Conservation (phyloP, 352 stramenopile species). For the Globisporangium iwayamae region DNA sequence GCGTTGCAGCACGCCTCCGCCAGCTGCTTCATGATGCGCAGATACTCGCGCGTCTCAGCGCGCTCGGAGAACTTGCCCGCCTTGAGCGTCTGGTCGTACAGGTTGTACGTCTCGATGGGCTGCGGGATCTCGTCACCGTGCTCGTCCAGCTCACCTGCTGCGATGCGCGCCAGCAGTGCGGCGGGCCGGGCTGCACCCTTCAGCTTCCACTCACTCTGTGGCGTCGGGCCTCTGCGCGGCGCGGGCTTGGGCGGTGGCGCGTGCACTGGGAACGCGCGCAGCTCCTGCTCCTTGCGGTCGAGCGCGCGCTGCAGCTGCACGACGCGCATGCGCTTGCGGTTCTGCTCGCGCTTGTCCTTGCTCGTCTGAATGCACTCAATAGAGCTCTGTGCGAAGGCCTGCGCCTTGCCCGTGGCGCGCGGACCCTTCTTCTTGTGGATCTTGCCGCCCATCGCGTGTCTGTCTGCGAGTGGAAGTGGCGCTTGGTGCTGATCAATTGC, state of each 20-base stretch:
- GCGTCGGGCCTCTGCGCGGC: slow-evolving; percentile 51
- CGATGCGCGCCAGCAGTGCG: slow-evolving; percentile 71
- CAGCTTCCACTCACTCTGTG: slow-evolving; percentile 71
- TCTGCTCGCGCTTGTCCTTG: slow-evolving; percentile 63
- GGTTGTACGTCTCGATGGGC: slow-evolving; percentile 72
- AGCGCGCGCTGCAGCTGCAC: slow-evolving; percentile 76
- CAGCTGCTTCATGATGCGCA: slow-evolving; percentile 70
- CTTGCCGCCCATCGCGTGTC: slow-evolving; percentile 39
- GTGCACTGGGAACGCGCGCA: slow-evolving; percentile 56
- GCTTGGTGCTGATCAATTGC: too few relatives aligned
- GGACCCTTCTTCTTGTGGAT: slow-evolving; percentile 56
- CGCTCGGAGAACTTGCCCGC: slow-evolving; percentile 54
- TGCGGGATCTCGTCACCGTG: slow-evolving; percentile 68
- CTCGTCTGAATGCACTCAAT: slow-evolving; percentile 56
- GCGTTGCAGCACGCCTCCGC: slow-evolving; percentile 69
- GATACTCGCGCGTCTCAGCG: slow-evolving; percentile 64
- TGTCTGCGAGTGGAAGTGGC: neutral
- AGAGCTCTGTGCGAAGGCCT: slow-evolving; percentile 60
- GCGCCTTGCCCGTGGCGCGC: slow-evolving; percentile 43
- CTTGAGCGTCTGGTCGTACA: slow-evolving; percentile 56
- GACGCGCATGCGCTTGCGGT: slow-evolving; percentile 71
- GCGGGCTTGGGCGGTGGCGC: slow-evolving; percentile 31
- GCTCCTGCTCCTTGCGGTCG: slow-evolving; percentile 61
- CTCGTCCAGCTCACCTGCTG: slow-evolving; percentile 73
- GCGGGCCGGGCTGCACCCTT: slow-evolving; percentile 70